phyloP scores from a whole-genome alignment of 768 basidiomycete genomes.

The Panaeolus cyanescens region DNA sequence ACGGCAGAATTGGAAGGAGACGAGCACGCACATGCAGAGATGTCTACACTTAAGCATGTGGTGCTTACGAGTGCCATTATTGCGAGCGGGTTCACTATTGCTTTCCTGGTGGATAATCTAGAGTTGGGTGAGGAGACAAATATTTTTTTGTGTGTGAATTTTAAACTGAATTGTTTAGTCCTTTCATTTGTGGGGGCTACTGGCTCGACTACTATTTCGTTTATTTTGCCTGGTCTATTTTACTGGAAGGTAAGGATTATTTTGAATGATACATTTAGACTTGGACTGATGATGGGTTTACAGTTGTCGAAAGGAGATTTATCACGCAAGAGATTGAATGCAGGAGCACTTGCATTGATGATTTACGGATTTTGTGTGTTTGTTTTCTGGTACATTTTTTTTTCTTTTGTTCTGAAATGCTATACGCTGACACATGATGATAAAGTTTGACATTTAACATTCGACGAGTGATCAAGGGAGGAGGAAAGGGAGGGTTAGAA shows the following conservation, averaged over 20 bases:
- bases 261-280: constrained; percentile 8
- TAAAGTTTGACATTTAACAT: constrained; percentile 78
- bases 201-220: constrained; percentile 95
- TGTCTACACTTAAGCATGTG: constrained; percentile 68
- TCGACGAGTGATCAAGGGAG: constrained; percentile 53
- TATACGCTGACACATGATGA: constrained; percentile 12
- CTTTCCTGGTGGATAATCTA: constrained; percentile 78
- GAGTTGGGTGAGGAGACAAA: constrained; percentile 60
- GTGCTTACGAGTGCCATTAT: constrained; percentile 71
- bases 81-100: constrained; percentile 64
- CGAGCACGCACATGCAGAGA: constrained; percentile 64
- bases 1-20: constrained; percentile 48
- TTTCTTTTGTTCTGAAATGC: not conserved
- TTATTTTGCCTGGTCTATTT: constrained; percentile 91
- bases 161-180: constrained; percentile 46
- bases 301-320: constrained; percentile 74
- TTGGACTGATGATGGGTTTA: constrained; percentile 7
- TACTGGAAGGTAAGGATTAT: constrained; percentile 78
- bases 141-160: constrained; percentile 4
- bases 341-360: constrained; percentile 63
- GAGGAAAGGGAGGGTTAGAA: constrained; percentile 17
- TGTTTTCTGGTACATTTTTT: constrained; percentile 78
- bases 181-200: constrained; percentile 96
- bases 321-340: constrained; percentile 49
- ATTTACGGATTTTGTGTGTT: constrained; percentile 81